Evolutionary conservation across 345 rosid species (phyloP), one percentile per base, ranked within the genome.

Genomic region (Cardamine occulta): DNA sequence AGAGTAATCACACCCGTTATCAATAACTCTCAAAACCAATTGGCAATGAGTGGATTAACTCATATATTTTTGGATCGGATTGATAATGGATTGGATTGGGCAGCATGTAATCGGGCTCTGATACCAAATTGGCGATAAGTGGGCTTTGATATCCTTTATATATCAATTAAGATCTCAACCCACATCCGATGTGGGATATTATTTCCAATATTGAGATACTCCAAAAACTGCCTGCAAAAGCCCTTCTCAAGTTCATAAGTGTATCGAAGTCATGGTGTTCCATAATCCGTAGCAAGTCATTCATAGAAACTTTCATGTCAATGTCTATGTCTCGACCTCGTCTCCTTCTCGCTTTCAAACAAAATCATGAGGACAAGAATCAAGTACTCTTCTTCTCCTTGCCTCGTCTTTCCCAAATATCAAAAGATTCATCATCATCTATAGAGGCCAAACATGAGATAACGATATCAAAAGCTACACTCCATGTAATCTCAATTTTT

Each of bases 221-320:
- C 68, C 12, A 28, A 47, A 47, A 4, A 45, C 24, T 64, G 7
- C 69, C 69, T 17, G 28, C 69, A 64, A 45, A 64, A 64, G 34
- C 55, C 40, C 37, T 64, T 64, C 1, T 45, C 40, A 29, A 44
- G 54, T 45, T 28, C 39, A 28, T 6, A 44, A 5, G 39, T 63
- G 26, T 63, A 64, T 64, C 68, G 1, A 64, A 64, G 34, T 26
- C 39, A 44, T 63, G 68, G 68, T 28, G 23, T 29, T 63, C 54
- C 54, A 28, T 63, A 26, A 63, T 63, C 15, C 26, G 37, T 45
- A 63, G 24, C 54, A 5, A 63, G 8, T 3, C 52, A 29, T 63
- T 63, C 68, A 28, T 26, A 15, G 18, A 44, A 7, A 26, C 54
- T 42, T 63, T 42, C 68, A 63, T 44, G 68, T 44, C 68, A 26